Evolutionary conservation across 1,139 yeast species (phyloP).

Genomic region (Protomyces macrosporus): DNA sequence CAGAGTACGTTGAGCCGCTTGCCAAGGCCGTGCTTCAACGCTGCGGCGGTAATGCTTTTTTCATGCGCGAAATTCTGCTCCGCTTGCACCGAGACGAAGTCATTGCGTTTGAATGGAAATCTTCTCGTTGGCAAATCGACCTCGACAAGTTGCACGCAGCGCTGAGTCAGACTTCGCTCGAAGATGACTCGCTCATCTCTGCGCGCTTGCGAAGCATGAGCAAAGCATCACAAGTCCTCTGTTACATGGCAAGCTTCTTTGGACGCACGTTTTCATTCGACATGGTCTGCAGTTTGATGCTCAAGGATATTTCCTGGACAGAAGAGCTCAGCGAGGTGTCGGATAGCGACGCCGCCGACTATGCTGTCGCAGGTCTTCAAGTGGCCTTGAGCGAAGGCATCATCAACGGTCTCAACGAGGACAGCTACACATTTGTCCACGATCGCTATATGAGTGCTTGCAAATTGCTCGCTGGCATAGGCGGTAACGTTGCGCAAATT

Average conservation of each 20-base stretch:
- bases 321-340: conserved; percentile 11
- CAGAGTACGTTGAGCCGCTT: conserved; percentile 26
- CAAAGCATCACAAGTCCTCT: conserved; percentile 25
- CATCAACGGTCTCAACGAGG: conserved; percentile 14
- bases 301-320: neutral
- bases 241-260: conserved; percentile 30
- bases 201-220: conserved; percentile 29
- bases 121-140: conserved; percentile 25
- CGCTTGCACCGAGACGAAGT: conserved; percentile 7
- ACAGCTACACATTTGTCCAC: conserved; percentile 28
- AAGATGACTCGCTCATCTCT: conserved; percentile 27
- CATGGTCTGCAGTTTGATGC: conserved; percentile 27
- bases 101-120: conserved; percentile 27
- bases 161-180: conserved; percentile 17
- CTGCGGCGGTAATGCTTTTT: conserved; percentile 29
- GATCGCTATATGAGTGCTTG: conserved; percentile 27
- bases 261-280: conserved; percentile 29
- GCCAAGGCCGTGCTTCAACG: conserved; percentile 14
- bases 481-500: conserved; percentile 9
- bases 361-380: conserved; percentile 31
- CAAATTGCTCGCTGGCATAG: conserved; percentile 6
- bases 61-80: conserved; percentile 26
- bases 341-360: conserved; percentile 27
- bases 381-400: conserved; percentile 28
- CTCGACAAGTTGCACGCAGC: conserved; percentile 7